phyloP scores from a whole-genome alignment of 257 asterid species.

The Penstemon eatonii region DNA sequence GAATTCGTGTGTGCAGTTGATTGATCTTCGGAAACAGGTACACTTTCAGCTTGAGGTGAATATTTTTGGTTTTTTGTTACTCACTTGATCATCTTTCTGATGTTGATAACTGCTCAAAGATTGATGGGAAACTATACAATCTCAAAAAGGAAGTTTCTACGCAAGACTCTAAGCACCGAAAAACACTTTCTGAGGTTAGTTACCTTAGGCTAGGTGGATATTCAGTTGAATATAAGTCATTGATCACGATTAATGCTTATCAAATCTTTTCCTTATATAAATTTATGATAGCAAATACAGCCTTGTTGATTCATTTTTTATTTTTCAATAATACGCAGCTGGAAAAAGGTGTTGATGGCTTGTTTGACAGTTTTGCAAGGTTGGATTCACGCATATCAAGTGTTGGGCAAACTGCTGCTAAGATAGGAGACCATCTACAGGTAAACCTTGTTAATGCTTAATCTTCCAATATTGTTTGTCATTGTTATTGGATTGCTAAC shows the following conservation, averaged over 20 bases:
- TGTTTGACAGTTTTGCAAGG: constrained; percentile 91
- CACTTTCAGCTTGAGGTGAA: neutral
- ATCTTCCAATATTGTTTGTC: neutral
- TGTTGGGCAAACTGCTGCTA: constrained; percentile 99
- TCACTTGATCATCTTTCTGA: constrained; percentile 31
- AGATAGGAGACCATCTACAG: constrained; percentile 98
- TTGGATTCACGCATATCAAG: constrained; percentile 96
- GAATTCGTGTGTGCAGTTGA: constrained; percentile 77
- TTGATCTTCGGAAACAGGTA: constrained; percentile 91
- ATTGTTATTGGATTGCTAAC: neutral
- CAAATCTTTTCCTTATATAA: constrained; percentile 5
- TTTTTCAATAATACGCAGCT: constrained; percentile 53
- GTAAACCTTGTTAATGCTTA: constrained; percentile 40
- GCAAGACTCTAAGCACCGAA: constrained; percentile 91
- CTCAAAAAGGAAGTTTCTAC: constrained; percentile 77
- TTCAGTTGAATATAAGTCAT: constrained; percentile 5
- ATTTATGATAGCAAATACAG: constrained; percentile 12
- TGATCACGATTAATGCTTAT: neutral
- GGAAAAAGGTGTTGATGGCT: constrained; percentile 98
- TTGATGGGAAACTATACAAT: constrained; percentile 83
- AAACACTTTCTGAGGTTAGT: constrained; percentile 88
- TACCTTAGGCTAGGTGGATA: neutral
- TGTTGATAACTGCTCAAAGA: constrained; percentile 42
- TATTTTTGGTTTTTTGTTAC: constrained; percentile 15
- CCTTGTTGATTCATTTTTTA: constrained; percentile 18